Conservation (phyloP, 1,284 basidiomycete genomes). For the Tylopilus orsonianus region DNA sequence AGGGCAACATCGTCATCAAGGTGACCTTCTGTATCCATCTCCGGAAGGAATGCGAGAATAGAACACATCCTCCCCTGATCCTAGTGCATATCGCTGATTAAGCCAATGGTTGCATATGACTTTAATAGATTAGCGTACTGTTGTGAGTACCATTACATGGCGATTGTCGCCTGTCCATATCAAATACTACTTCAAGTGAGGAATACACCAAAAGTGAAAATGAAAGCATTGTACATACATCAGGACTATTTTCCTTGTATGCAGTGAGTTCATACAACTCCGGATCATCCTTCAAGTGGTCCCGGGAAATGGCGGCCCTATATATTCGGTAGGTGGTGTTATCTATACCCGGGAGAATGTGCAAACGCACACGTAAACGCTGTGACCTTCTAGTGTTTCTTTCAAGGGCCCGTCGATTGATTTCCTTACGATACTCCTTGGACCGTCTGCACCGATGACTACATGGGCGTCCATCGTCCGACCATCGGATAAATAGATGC, state of each 20-base stretch:
- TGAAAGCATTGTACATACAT: constrained; percentile 16
- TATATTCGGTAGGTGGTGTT: constrained; percentile 19
- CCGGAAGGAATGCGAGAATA: constrained; percentile 26
- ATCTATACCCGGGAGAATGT: constrained; percentile 5
- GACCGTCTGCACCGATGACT: constrained; percentile 44
- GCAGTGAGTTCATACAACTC: constrained; percentile 34
- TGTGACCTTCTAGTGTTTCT: constrained; percentile 30
- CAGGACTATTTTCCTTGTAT: constrained; percentile 22
- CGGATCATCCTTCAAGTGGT: constrained; percentile 39
- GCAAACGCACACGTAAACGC: constrained; percentile 28
- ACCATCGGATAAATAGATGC: constrained; percentile 36
- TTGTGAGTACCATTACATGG: constrained; percentile 24
- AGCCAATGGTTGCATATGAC: not conserved
- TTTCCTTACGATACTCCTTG: constrained; percentile 33
- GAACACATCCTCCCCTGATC: constrained; percentile 31
- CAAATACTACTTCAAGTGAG: constrained; percentile 18
- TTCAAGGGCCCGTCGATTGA: constrained; percentile 20
- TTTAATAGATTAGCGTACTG: constrained; percentile 20
- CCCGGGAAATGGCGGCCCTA: constrained; percentile 41
- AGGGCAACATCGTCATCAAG: constrained; percentile 11
- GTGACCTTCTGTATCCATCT: constrained; percentile 23
- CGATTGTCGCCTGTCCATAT: constrained; percentile 29
- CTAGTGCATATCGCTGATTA: constrained; percentile 19
- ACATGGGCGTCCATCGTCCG: constrained; percentile 39
- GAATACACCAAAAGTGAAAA: not conserved